Base-by-base conservation (phyloP, 495 filamentous ascomycete genomes). In the Aspergillus haitiensis region DNA sequence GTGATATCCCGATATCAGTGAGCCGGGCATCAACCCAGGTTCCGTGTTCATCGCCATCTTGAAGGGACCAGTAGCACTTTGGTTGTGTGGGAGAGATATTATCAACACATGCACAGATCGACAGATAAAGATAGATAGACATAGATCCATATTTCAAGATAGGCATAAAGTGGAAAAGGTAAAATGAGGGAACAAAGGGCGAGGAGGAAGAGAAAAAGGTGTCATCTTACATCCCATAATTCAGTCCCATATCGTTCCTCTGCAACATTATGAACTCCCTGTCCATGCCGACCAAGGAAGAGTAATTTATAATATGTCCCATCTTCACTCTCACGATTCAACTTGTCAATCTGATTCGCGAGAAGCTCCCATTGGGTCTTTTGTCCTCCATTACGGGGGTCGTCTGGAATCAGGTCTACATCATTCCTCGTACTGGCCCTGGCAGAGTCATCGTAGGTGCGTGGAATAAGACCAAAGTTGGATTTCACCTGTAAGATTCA, bases 11-110 rank as follows among this genome's bases (percentile, higher is more conserved):
- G 15, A 67, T 63, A 0, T 75, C 65, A 2, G 88, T 92, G 13
- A 96, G 78, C 18, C 80, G 76, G 8, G 92, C 86, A 68, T 96
- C 91, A 35, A 80, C 75, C 92, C 91, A 95, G 58, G 65, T 81
- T 9, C 77, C 74, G 6, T 78, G 83, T 21, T 74, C 81, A 65
- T 95, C 89, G 59, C 89, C 90, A 48, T 90, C 81, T 8, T 85
- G 82, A 34, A 82, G 76, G 18, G 88, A 86, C 86, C 88, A 95
- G 75, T 92, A 84, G 68, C 86, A 89, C 77, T 80, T 21, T 52
- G 18, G 4, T 7, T 32, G 32, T 27, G 21, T 3, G 21, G 21
- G 21, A 27, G 21, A 27, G 21, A 27, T 3, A 3, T 27, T 27
- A 27, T 27, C 21, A 27, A 27, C 3, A 27, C 21, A 27, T 27